Evolutionary conservation across 2,329 filamentous ascomycete genomes (phyloP).

Genomic region (Ramichloridium luteum): DNA sequence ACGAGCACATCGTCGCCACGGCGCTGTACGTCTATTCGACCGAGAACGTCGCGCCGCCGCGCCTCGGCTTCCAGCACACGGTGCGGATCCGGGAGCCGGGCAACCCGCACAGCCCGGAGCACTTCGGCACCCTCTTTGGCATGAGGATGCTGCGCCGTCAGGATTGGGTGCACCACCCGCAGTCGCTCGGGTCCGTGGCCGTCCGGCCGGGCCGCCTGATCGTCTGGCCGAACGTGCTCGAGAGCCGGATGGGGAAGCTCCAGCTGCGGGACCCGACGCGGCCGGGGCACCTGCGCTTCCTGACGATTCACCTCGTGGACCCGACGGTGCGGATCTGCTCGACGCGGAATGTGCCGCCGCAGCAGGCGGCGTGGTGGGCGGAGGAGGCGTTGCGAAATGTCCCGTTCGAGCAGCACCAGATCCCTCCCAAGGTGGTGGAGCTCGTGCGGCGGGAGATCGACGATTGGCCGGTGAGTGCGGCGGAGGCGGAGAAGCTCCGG

Average conservation of each 20-base stretch:
- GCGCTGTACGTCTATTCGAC: slow-evolving; percentile 48
- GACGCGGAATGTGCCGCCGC: slow-evolving; percentile 38
- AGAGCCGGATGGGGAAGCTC: slow-evolving; percentile 41
- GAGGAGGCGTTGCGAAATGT: not conserved
- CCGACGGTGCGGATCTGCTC: slow-evolving; percentile 39
- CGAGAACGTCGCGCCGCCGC: slow-evolving; percentile 41
- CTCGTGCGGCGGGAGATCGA: no score
- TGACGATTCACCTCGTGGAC: slow-evolving; percentile 47
- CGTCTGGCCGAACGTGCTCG: slow-evolving; percentile 41
- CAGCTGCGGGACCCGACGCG: slow-evolving; percentile 36
- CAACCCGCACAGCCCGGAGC: not conserved
- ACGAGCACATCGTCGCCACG: slow-evolving; percentile 50
- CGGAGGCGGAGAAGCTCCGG: no score
- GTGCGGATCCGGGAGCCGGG: not conserved
- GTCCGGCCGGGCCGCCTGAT: slow-evolving; percentile 39
- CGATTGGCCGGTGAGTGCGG: no score
- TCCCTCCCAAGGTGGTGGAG: no score
- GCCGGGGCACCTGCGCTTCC: slow-evolving; percentile 44
- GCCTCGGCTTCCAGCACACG: not conserved
- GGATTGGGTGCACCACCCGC: slow-evolving; percentile 11
- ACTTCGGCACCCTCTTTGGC: not conserved
- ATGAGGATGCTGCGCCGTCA: not conserved
- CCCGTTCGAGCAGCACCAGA: no score
- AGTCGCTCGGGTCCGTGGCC: slow-evolving; percentile 36
- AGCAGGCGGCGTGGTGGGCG: slow-evolving; percentile 35